phyloP scores from a whole-genome alignment of 805 yeast genomes.

The Ogataea haglerorum region DNA sequence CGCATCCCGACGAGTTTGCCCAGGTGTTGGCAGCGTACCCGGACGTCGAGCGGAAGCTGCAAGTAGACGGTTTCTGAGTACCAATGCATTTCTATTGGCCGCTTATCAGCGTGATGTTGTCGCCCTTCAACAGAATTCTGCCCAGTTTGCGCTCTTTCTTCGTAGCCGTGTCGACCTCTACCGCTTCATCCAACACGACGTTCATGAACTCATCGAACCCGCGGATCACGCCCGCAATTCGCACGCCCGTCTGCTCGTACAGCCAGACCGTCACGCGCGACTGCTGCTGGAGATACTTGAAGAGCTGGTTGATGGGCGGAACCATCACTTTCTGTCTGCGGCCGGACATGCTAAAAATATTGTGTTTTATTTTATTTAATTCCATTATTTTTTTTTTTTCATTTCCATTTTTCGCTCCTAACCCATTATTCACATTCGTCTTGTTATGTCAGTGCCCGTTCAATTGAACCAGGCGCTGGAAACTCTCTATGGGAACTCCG shows the following conservation, averaged over 20 bases:
- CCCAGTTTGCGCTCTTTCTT: conserved; percentile 53
- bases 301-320: conserved; percentile 91
- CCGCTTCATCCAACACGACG: conserved; percentile 55
- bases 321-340: conserved; percentile 52
- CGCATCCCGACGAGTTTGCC: conserved; percentile 56
- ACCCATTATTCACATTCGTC: conserved; percentile 1
- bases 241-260: conserved; percentile 72
- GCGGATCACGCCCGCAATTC: conserved; percentile 77
- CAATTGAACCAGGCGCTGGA: conserved; percentile 44
- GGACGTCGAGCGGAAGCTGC: conserved; percentile 14
- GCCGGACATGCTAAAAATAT: conserved; percentile 33
- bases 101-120: conserved; percentile 75
- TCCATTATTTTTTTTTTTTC: neutral
- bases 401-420: conserved; percentile 3
- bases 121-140: conserved; percentile 83
- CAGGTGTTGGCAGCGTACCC: conserved; percentile 28
- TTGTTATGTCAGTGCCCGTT: conserved; percentile 5
- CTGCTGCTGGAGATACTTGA: conserved; percentile 81
- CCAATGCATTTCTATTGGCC: conserved; percentile 23
- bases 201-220: conserved; percentile 99
- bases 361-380: neutral
- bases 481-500: conserved; percentile 40
- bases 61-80: neutral
- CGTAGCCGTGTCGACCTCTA: conserved; percentile 56
- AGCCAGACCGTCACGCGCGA: conserved; percentile 82